Conservation (phyloP, 108 stramenopile genomes). For the Chaetoceros muelleri region DNA sequence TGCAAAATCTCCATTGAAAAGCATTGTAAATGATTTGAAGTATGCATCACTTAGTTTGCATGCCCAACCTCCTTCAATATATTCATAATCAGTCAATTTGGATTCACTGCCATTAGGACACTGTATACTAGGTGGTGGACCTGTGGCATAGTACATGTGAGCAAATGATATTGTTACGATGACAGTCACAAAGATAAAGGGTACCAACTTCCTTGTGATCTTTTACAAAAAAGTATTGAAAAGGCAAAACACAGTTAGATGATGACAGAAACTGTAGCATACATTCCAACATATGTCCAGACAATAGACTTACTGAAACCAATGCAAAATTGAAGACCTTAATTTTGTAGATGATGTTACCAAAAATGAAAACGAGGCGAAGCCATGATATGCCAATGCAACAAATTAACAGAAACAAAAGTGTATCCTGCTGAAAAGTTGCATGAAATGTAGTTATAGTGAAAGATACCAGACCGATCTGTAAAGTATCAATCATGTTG, state of each 20-base stretch:
- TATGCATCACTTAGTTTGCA: neutral
- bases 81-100: neutral
- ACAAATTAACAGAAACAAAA: neutral
- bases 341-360: neutral
- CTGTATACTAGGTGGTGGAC: neutral
- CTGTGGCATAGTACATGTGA: neutral
- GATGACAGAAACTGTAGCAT: no score
- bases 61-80: neutral
- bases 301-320: neutral
- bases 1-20: neutral
- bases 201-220: neutral
- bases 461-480: neutral
- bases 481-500: neutral
- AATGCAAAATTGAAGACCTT: neutral
- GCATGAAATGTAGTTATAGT: neutral
- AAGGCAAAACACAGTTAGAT: no score
- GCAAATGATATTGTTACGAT: neutral
- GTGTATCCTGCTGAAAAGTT: neutral
- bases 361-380: neutral
- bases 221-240: no score
- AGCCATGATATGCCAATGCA: neutral
- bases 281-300: no score
- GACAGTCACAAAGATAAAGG: neutral
- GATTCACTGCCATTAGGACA: neutral
- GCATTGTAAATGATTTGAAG: neutral